Evolutionary conservation across 257 asterid genomes (phyloP).

Genomic region (Salvia miltiorrhiza): DNA sequence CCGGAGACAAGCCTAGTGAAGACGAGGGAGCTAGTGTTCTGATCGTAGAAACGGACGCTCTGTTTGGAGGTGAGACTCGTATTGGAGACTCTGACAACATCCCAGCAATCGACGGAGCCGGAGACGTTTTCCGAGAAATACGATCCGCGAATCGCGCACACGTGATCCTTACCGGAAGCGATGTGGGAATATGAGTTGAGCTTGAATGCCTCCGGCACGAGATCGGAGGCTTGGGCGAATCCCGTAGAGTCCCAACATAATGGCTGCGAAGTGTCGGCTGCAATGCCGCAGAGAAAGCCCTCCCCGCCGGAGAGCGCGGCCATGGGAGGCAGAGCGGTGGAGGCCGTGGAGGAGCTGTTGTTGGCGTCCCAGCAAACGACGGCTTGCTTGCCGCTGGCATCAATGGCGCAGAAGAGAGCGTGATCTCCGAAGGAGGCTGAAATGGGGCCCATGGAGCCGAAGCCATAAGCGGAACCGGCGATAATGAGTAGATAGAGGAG

Average conservation of each 20-base stretch:
- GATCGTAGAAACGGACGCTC: conserved; percentile 48
- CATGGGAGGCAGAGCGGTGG: conserved; percentile 56
- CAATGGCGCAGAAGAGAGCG: conserved; percentile 82
- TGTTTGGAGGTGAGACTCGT: conserved; percentile 36
- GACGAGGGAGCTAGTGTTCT: conserved; percentile 30
- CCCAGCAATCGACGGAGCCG: conserved; percentile 89
- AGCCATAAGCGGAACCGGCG: conserved; percentile 47
- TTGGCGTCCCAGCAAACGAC: conserved; percentile 86
- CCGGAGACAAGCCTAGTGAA: conserved; percentile 71
- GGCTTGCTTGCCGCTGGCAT: conserved; percentile 87
- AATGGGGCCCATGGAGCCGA: conserved; percentile 86
- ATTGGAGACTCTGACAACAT: conserved; percentile 38
- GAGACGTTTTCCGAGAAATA: conserved; percentile 57
- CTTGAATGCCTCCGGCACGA: conserved; percentile 49
- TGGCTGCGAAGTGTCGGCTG: conserved; percentile 68
- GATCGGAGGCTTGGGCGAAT: conserved; percentile 40
- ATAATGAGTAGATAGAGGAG: conserved; percentile 26
- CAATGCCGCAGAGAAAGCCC: conserved; percentile 82
- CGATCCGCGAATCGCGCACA: conserved; percentile 74
- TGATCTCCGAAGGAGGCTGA: conserved; percentile 71
- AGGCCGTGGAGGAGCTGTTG: conserved; percentile 30
- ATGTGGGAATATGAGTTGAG: conserved; percentile 59
- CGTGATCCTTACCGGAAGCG: conserved; percentile 80
- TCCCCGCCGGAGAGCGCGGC: conserved; percentile 81
- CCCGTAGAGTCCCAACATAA: conserved; percentile 65